phyloP scores from a whole-genome alignment of 352 stramenopile species.

The Globisporangium middletonii region DNA sequence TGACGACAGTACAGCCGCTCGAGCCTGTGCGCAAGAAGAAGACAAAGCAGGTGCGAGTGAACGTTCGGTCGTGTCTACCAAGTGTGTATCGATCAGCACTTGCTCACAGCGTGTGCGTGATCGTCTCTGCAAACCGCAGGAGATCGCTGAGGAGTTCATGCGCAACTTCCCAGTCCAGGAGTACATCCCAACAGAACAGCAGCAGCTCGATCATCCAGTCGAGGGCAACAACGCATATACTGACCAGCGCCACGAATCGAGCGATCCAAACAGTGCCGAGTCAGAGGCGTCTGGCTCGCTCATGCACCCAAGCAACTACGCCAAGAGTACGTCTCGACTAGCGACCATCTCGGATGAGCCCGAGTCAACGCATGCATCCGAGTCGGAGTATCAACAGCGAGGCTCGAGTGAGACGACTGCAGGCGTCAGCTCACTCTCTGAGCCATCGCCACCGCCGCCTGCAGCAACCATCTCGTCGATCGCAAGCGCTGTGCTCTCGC shows the following conservation, averaged over 20 bases:
- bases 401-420: too few species aligned
- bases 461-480: constrained; percentile 27
- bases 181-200: constrained; percentile 35
- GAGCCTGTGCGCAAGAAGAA: constrained; percentile 2
- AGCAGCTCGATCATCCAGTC: not conserved
- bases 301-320: too few species aligned
- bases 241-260: not conserved
- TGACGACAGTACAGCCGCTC: not conserved
- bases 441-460: not conserved
- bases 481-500: constrained; percentile 36
- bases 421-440: too few species aligned
- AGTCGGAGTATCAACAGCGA: too few species aligned
- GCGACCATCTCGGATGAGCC: too few species aligned
- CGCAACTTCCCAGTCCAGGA: constrained; percentile 64
- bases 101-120: not conserved
- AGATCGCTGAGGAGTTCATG: constrained; percentile 59
- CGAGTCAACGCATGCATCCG: too few species aligned
- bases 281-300: too few species aligned
- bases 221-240: not conserved
- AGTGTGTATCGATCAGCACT: too few species aligned
- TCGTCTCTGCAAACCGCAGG: not conserved
- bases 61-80: not conserved
- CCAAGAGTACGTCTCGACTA: too few species aligned
- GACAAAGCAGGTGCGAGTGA: constrained; percentile 9
- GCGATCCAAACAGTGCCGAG: too few species aligned